Evolutionary conservation across 108 stramenopile species (phyloP), one percentile per base, ranked within the genome.

Genomic region (Epithemia pelagica): DNA sequence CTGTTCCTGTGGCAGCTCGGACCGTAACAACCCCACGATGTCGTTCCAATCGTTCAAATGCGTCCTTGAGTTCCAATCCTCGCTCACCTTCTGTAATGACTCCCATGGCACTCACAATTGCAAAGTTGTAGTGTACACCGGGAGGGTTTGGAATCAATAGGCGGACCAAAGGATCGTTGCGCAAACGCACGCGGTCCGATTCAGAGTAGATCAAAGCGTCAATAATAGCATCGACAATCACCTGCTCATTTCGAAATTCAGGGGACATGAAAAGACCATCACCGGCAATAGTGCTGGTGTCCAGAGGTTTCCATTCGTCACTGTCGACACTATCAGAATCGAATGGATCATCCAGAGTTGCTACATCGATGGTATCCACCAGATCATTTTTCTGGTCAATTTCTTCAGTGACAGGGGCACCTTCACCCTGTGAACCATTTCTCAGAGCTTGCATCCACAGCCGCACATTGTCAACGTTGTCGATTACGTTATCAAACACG

Each of bases 71-170:
- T 57, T 94, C 93, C n/a, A 74, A 70, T 0, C 93, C 93, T 56
- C 86, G 76, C 68, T 91, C 85, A 22, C 93, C 93, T 25, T 94
- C 93, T 15, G 93, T 94, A 29, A 94, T 87, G 22, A 94, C 93
- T 1, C 93, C 93, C 89, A 94, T 91, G 1, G 93, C 93, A 59
- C 82, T 74, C 23, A 94, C 88, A 30, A 94, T 84, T 0, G 85
- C 79, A 72, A 94, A 91, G 46, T 94, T 71, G 58, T 94, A 94
- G 30, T 86, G 66, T 26, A 64, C 29, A 18, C 90, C 93, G 25
- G 82, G 79, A 19, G 76, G 82, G 72, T 94, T 94, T 8, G 78
- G 66, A 32, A 94, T 86, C 23, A 94, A 76, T 37, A 94, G 65
- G 52, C 88, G 62, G 2, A 81, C 84, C 21, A 94, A 67, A 0